Percentiles rank a stretch among this genome's conserved stretches.
Conservation (phyloP, 2,329 filamentous ascomycete species). For the Chalaropsis thielavioides region DNA sequence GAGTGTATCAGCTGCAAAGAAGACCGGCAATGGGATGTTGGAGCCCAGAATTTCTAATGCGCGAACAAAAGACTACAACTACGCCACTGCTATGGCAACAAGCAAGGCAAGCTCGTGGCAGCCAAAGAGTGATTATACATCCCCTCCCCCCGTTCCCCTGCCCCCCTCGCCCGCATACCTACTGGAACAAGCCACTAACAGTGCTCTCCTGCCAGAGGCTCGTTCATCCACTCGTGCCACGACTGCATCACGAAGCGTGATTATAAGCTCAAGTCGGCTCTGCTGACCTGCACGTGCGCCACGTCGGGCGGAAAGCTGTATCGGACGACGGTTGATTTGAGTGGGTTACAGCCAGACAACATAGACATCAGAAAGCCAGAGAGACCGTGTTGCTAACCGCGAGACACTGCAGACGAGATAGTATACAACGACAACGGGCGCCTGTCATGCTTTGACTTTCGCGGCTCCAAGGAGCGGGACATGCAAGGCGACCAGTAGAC, state of each 20-base stretch:
- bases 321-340: conserved; percentile 8
- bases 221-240: conserved; percentile 9
- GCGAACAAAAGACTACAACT: neutral
- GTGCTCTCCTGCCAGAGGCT: neutral
- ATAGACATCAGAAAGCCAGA: neutral
- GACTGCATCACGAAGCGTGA: conserved; percentile 1
- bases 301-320: conserved; percentile 1
- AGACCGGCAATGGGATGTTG: too few relatives aligned
- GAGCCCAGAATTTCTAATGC: neutral
- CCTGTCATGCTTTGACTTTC: neutral
- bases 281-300: conserved; percentile 7
- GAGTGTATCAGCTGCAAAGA: neutral
- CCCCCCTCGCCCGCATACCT: too few relatives aligned
- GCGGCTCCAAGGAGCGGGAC: neutral
- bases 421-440: conserved; percentile 8
- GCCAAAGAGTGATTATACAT: neutral
- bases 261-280: neutral
- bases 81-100: conserved; percentile 11
- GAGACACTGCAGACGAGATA: neutral
- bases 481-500: neutral
- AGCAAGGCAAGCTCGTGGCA: conserved; percentile 7
- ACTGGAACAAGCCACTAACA: neutral
- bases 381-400: neutral
- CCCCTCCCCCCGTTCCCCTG: too few relatives aligned
- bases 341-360: neutral